These are phyloP conservation scores for Magnaporthales sp. DNA, from an alignment of 2,329 filamentous ascomycete genomes.

Conservation along the genomic window DNA sequence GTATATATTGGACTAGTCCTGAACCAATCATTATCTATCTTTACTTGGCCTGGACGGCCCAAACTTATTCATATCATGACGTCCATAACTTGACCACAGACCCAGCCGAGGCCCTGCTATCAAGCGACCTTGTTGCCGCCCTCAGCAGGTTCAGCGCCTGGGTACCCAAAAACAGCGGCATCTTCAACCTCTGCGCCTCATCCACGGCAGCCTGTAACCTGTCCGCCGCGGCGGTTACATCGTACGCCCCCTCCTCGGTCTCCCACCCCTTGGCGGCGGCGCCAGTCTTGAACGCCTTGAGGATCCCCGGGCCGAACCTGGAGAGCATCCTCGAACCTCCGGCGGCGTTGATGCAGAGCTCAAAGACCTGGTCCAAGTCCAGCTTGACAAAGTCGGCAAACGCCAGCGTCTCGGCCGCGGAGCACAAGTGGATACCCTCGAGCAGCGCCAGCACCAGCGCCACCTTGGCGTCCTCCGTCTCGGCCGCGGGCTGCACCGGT, in stretches of 20 bases:
- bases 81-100: slow-evolving; percentile 13
- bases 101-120: slow-evolving; percentile 12
- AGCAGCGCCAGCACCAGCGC: slow-evolving; percentile 29
- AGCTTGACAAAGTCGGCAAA: slow-evolving; percentile 31
- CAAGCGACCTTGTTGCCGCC: slow-evolving; percentile 17
- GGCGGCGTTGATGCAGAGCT: slow-evolving; percentile 35
- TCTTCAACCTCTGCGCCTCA: slow-evolving; percentile 32
- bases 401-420: slow-evolving; percentile 32
- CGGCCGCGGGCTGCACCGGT: slow-evolving; percentile 15
- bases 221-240: slow-evolving; percentile 20
- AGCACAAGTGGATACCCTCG: slow-evolving; percentile 33
- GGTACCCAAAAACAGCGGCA: slow-evolving; percentile 29
- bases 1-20: not conserved
- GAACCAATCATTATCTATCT: not conserved
- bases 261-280: slow-evolving; percentile 11
- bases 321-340: slow-evolving; percentile 32
- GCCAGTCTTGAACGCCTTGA: slow-evolving; percentile 23
- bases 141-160: slow-evolving; percentile 29
- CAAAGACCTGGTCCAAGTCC: slow-evolving; percentile 34
- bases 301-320: slow-evolving; percentile 26
- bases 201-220: slow-evolving; percentile 27
- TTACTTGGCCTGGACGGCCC: not conserved
- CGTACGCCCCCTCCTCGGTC: slow-evolving; percentile 9
- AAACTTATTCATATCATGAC: not conserved
- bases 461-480: slow-evolving; percentile 26